Evolutionary conservation across 768 basidiomycete species (phyloP).

Genomic region (Mycena belliarum): DNA sequence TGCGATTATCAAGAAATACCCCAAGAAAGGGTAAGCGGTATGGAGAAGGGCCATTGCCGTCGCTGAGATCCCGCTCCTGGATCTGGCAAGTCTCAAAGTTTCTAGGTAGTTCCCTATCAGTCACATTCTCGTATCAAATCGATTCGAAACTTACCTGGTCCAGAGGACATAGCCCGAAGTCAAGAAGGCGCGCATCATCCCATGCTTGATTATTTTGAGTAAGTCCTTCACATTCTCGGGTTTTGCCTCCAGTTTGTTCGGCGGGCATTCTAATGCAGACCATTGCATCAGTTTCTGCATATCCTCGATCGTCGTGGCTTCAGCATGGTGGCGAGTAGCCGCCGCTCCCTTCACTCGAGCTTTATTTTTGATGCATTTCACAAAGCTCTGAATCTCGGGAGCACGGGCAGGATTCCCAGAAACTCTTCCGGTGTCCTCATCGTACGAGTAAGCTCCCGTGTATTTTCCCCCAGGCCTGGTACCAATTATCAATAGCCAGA

Average conservation of each 20-base stretch:
- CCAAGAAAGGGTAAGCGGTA: slow-evolving; percentile 23
- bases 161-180: slow-evolving; percentile 28
- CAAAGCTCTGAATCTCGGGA: slow-evolving; percentile 22
- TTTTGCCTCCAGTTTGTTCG: slow-evolving; percentile 1
- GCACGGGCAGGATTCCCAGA: slow-evolving; percentile 32
- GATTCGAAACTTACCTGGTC: slow-evolving; percentile 27
- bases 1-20: slow-evolving; percentile 26
- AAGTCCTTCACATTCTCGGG: slow-evolving; percentile 3
- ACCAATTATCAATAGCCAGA: background rate
- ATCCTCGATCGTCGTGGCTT: slow-evolving; percentile 34
- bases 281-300: slow-evolving; percentile 28
- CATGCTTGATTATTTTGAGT: slow-evolving; percentile 26
- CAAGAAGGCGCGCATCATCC: slow-evolving; percentile 30
- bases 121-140: too few species aligned
- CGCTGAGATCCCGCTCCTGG: slow-evolving; percentile 24
- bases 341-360: slow-evolving; percentile 21
- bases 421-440: slow-evolving; percentile 25
- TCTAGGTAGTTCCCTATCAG: slow-evolving; percentile 22
- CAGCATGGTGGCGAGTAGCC: slow-evolving; percentile 30
- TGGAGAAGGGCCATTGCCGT: slow-evolving; percentile 20
- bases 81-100: slow-evolving; percentile 33
- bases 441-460: slow-evolving; percentile 26
- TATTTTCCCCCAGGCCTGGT: slow-evolving; percentile 22
- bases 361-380: slow-evolving; percentile 28
- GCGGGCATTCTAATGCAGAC: slow-evolving; percentile 26